Percentiles rank a stretch among this genome's conserved stretches.
phyloP scores from a whole-genome alignment of 1,284 basidiomycete genomes.

The Moniliophthora roreri region DNA sequence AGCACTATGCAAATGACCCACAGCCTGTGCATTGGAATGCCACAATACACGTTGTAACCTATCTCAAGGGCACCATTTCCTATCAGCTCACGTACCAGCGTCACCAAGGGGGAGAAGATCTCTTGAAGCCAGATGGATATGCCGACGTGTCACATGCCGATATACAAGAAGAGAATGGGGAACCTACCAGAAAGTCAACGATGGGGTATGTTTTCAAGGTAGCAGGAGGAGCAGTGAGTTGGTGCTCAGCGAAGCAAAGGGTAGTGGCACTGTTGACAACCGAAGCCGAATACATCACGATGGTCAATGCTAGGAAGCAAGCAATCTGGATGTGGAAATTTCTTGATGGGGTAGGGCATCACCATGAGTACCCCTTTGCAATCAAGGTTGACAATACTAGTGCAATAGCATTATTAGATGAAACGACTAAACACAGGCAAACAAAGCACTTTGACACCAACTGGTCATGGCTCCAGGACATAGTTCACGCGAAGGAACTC shows the following conservation, averaged over 20 bases:
- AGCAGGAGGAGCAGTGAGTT: constrained; percentile 15
- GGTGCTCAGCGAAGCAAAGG: constrained; percentile 20
- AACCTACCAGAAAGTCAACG: constrained; percentile 15
- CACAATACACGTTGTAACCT: neutral
- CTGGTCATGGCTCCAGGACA: constrained; percentile 1
- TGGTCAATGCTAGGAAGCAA: constrained; percentile 18
- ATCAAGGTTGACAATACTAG: too few species aligned
- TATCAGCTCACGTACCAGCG: neutral
- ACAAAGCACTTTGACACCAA: constrained; percentile 7
- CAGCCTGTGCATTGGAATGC: constrained; percentile 3
- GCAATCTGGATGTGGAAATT: constrained; percentile 19
- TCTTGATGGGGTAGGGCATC: constrained; percentile 3
- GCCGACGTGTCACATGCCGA: neutral
- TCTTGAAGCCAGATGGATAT: neutral
- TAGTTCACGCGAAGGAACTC: neutral
- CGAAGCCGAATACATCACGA: constrained; percentile 28
- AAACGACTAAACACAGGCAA: neutral
- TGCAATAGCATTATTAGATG: neutral
- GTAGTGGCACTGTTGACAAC: constrained; percentile 22
- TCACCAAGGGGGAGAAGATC: neutral
- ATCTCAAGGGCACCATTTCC: neutral
- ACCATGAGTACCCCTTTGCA: neutral
- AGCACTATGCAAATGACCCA: neutral
- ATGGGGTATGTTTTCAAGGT: constrained; percentile 21
- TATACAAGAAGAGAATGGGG: neutral